Evolutionary conservation across 257 asterid species (phyloP).

Genomic region (Verbascum thapsus): DNA sequence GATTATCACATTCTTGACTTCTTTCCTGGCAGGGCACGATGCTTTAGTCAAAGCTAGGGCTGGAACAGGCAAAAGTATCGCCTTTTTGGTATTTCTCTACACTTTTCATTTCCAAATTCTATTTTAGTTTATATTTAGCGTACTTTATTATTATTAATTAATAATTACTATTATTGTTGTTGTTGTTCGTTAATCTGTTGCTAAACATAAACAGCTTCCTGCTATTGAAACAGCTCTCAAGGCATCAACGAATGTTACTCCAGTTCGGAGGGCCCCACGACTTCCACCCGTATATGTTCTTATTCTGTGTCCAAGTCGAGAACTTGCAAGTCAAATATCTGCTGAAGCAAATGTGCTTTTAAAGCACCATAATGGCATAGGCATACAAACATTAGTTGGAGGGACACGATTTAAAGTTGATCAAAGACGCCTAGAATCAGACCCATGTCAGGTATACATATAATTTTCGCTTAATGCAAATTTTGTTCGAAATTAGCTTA

Average conservation of each 20-base stretch:
- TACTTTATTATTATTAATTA: conserved; percentile 14
- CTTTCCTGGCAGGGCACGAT: conserved; percentile 74
- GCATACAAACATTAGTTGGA: conserved; percentile 82
- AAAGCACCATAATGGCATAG: conserved; percentile 83
- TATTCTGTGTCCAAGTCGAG: conserved; percentile 89
- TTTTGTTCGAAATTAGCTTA: not conserved
- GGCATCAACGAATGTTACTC: conserved; percentile 42
- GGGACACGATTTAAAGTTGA: conserved; percentile 93
- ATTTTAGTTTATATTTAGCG: conserved; percentile 15
- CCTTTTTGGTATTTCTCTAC: conserved; percentile 71
- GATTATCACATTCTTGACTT: conserved; percentile 11
- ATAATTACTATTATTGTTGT: too few relatives aligned
- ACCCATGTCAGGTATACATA: conserved; percentile 67
- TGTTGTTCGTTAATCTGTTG: conserved; percentile 39
- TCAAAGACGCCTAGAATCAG: conserved; percentile 72
- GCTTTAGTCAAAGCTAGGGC: conserved; percentile 91
- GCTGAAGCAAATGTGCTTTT: conserved; percentile 92
- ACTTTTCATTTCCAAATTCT: conserved; percentile 19
- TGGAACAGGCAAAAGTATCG: conserved; percentile 92
- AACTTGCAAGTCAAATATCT: conserved; percentile 92
- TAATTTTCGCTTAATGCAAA: not conserved
- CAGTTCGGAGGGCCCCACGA: conserved; percentile 46
- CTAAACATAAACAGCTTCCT: conserved; percentile 93
- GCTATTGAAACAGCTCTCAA: conserved; percentile 99
- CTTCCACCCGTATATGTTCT: conserved; percentile 69